These are phyloP conservation scores for Skeletonema tropicum DNA, from an alignment of 108 stramenopile species.

Conservation along the genomic window DNA sequence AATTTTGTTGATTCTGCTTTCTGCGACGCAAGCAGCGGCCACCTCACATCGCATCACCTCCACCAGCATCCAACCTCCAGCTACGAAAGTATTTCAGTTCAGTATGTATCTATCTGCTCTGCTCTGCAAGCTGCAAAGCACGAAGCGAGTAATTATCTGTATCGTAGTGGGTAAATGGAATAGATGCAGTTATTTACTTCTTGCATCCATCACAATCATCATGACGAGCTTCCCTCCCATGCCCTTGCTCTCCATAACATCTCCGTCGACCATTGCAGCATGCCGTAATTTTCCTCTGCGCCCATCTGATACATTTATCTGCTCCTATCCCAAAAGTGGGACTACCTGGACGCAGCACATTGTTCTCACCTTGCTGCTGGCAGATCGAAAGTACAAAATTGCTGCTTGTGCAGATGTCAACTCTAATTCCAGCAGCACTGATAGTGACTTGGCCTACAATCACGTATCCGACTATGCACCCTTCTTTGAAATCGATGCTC, in stretches of 20 bases:
- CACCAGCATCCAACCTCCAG: too few relatives aligned
- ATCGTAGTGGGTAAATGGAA: too few relatives aligned
- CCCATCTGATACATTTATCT: constrained; percentile 58
- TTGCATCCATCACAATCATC: background rate
- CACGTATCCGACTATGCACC: constrained; percentile 75
- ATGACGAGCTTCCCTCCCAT: constrained; percentile 36
- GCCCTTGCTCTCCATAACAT: constrained; percentile 62
- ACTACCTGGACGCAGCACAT: constrained; percentile 85
- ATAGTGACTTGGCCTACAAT: constrained; percentile 5
- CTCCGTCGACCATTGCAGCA: constrained; percentile 41
- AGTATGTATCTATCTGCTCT: too few relatives aligned
- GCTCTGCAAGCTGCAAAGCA: too few relatives aligned
- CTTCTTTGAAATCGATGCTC: constrained; percentile 70
- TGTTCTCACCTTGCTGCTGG: constrained; percentile 54
- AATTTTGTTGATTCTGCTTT: too few relatives aligned
- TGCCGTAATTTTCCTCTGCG: constrained; percentile 40
- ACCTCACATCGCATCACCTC: too few relatives aligned
- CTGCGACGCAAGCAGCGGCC: too few relatives aligned
- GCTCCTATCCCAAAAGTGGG: constrained; percentile 72
- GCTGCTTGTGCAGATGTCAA: background rate
- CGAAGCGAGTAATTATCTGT: too few relatives aligned
- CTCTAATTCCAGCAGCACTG: background rate
- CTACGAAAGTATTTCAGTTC: too few relatives aligned
- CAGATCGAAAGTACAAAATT: constrained; percentile 15
- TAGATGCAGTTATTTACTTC: too few relatives aligned